phyloP scores from a whole-genome alignment of 805 yeast genomes.

The Saccharomycopsis oosterbeekiorum region DNA sequence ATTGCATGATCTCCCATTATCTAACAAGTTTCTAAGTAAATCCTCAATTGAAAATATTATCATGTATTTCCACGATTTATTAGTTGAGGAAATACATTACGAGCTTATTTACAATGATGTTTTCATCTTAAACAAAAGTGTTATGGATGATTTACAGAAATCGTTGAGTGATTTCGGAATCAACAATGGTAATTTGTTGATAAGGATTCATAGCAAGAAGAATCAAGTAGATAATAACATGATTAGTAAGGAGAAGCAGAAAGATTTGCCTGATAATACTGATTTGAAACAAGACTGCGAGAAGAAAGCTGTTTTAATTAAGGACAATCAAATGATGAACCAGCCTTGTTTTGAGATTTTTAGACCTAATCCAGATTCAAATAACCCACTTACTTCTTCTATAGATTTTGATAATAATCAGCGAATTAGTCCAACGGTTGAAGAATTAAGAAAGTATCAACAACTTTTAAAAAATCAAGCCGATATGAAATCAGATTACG shows the following conservation, averaged over 20 bases:
- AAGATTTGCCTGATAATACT: not conserved
- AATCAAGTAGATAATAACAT: not conserved
- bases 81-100: conserved; percentile 11
- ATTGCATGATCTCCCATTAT: not conserved
- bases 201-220: conserved; percentile 23
- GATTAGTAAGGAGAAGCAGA: no score
- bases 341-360: not conserved
- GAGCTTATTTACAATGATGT: conserved; percentile 6
- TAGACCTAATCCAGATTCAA: conserved; percentile 3
- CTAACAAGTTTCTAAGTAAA: not conserved
- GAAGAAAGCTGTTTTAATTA: not conserved
- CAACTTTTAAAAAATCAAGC: conserved; percentile 25
- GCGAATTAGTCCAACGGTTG: conserved; percentile 26
- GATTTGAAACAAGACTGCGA: not conserved
- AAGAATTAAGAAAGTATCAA: conserved; percentile 29
- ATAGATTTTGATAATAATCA: conserved; percentile 20
- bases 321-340: not conserved
- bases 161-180: conserved; percentile 23
- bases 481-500: conserved; percentile 18
- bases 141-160: conserved; percentile 19
- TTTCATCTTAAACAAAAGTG: not conserved
- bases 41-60: conserved; percentile 14
- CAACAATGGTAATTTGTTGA: conserved; percentile 23
- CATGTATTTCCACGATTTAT: conserved; percentile 15
- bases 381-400: not conserved